These are phyloP conservation scores for Kalanchoe fedtschenkoi DNA, from an alignment of 164 flowering plant genomes.

Conservation along the genomic window DNA sequence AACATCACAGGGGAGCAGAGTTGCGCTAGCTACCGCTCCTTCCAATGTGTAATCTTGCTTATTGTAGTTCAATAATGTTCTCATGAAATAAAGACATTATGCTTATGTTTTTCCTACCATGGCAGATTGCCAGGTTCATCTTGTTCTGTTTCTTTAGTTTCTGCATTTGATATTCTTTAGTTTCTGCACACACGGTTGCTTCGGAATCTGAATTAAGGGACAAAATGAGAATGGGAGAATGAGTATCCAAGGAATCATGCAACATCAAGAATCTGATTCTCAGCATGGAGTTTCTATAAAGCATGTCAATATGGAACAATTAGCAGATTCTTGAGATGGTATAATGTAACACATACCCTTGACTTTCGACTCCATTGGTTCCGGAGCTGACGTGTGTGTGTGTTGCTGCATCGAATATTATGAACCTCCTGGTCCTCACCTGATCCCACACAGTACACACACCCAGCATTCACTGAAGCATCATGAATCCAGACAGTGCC, in stretches of 20 bases:
- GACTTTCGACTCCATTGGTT: background rate
- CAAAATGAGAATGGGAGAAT: background rate
- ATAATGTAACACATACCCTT: background rate
- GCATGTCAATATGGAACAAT: constrained; percentile 1
- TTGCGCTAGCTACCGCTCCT: background rate
- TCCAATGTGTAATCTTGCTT: background rate
- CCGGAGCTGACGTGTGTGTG: background rate
- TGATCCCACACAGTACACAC: background rate
- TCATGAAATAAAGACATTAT: background rate
- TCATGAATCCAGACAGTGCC: background rate
- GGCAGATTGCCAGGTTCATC: background rate
- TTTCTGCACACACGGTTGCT: background rate
- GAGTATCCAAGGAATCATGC: background rate
- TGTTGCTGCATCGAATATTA: background rate
- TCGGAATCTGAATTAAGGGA: background rate
- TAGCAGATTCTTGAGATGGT: background rate
- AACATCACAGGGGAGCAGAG: constrained; percentile 2
- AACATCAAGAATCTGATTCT: constrained; percentile 5
- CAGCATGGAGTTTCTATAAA: background rate
- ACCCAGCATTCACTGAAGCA: background rate
- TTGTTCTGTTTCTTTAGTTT: background rate
- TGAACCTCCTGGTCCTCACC: background rate
- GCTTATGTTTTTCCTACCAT: background rate
- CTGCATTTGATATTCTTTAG: background rate
- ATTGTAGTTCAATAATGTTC: background rate